Evolutionary conservation across 106 monocot species (phyloP).

Genomic region (Agapanthus africanus): DNA sequence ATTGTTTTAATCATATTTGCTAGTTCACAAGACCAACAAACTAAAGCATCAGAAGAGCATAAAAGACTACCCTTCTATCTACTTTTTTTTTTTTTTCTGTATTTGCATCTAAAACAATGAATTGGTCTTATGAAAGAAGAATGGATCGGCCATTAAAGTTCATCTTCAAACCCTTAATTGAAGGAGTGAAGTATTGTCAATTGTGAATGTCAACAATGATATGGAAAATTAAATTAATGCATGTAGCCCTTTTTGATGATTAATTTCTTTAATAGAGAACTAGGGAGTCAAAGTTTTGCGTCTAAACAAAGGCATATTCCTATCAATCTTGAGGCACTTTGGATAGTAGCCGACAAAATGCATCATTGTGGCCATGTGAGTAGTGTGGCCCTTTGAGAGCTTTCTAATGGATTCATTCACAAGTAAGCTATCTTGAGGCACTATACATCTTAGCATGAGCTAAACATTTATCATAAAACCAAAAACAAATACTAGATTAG

Average conservation of each 20-base stretch:
- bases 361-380: slow-evolving; percentile 9
- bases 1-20: too few relatives aligned
- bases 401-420: not conserved
- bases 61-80: too few relatives aligned
- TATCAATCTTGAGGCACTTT: not conserved
- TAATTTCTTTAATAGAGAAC: not conserved
- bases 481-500: too few relatives aligned
- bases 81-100: too few relatives aligned
- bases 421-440: not conserved
- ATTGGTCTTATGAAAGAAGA: too few relatives aligned
- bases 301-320: not conserved
- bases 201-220: not conserved
- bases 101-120: too few relatives aligned
- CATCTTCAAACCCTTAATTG: not conserved
- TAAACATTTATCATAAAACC: too few relatives aligned
- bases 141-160: not conserved
- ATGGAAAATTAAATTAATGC: not conserved
- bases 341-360: not conserved
- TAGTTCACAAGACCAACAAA: too few relatives aligned
- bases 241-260: not conserved
- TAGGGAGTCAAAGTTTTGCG: not conserved
- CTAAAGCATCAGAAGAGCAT: too few relatives aligned
- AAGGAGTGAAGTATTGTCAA: not conserved
- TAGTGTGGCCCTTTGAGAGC: slow-evolving; percentile 5
- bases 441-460: too few relatives aligned